Evolutionary conservation across 2,329 filamentous ascomycete genomes (phyloP), one percentile per base, ranked within the genome.

Genomic region (Penicillium sp.): DNA sequence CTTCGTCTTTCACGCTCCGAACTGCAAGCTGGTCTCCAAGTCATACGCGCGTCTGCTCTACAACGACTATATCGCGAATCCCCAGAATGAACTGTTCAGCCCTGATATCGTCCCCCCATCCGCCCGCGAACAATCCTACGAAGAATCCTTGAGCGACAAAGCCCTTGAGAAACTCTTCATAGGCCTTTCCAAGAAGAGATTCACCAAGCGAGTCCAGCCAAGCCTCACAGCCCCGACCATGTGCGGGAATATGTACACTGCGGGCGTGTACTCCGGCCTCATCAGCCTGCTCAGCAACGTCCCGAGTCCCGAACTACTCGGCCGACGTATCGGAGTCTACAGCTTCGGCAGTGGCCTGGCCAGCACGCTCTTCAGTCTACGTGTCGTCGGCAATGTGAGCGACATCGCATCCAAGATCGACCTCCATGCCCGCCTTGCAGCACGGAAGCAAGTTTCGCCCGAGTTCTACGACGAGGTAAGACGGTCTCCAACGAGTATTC

Each of bases 81-180:
- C 90, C 4, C 16, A 37, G n/a, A 24, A 54, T 18, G 18, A n/a
- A 19, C 10, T 33, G 13, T 54, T 46, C 51, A 27, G 41, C 16
- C 18, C 41, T 2, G 19, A 54, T 33, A 13, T n/a, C 13, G 27
- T 54, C 6, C 51, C 27, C 5, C 16, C 50, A 82, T 86, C 62
- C 81, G 83, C 94, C 61, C 86, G 87, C 63, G 89, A 91, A 70
- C 83, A 95, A 78, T 87, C 90, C 73, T 94, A 93, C 77, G 82
- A 89, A 71, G 87, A 88, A 78, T 93, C 91, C 3, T 78, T 94
- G 68, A 86, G 85, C 61, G 91, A 95, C 82, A 93, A 92, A 83
- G 84, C 82, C 54, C 84, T 95, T 36, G 91, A 95, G 83, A 94
- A 94, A 86, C 88, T 88, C 62, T 95, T 95, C 77, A 91, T 95